Conservation (phyloP, 345 rosid species). For the Turnera subulata region DNA sequence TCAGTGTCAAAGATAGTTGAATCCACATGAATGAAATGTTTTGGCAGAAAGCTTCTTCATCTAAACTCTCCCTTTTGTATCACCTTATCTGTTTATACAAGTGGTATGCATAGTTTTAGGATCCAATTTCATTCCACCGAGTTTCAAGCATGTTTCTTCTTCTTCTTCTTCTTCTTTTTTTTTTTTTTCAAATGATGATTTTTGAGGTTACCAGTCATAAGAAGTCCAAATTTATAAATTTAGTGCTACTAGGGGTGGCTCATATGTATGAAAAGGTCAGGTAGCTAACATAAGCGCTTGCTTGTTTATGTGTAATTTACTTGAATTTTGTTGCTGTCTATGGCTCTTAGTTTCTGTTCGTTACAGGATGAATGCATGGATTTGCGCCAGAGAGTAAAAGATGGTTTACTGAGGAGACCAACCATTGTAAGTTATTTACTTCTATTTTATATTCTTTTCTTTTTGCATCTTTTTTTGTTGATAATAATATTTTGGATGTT, state of each 20-base stretch:
- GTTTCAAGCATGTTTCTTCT: too few species aligned
- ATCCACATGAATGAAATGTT: too few species aligned
- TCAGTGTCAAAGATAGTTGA: too few species aligned
- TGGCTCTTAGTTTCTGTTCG: conserved; percentile 16
- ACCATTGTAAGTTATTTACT: conserved; percentile 52
- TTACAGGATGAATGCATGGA: conserved; percentile 86
- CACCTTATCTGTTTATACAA: too few species aligned
- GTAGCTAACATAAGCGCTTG: neutral
- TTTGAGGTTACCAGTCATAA: neutral
- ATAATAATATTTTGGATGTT: neutral
- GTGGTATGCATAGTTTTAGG: too few species aligned
- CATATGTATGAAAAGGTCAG: neutral
- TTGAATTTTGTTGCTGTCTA: neutral
- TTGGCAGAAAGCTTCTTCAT: too few species aligned
- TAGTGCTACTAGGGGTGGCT: neutral
- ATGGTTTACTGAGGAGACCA: conserved; percentile 52
- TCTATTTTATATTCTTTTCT: neutral
- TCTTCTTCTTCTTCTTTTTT: too few species aligned
- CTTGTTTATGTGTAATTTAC: neutral
- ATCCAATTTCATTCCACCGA: too few species aligned
- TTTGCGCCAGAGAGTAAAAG: conserved; percentile 48
- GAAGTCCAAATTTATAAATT: neutral
- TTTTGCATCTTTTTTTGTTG: neutral
- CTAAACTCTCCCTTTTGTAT: too few species aligned
- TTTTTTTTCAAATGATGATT: too few species aligned